These are phyloP conservation scores for Aureobasidium leucospermi DNA, from an alignment of 2,329 filamentous ascomycete species.

Conservation along the genomic window DNA sequence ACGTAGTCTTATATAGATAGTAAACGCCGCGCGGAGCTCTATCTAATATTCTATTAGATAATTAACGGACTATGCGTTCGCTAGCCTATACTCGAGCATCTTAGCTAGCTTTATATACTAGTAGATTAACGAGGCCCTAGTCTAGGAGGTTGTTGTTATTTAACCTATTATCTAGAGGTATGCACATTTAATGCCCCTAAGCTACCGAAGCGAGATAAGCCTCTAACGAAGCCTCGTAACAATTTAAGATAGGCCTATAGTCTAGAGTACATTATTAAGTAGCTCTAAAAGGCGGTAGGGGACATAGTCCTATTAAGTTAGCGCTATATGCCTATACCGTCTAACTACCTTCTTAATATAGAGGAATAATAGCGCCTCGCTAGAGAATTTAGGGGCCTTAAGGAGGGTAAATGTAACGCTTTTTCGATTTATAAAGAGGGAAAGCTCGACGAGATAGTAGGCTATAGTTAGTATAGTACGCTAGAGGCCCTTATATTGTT, in stretches of 20 bases:
- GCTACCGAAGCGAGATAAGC: not conserved
- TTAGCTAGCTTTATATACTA: not conserved
- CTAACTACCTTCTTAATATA: not conserved
- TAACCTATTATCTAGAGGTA: not conserved
- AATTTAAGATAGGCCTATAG: not conserved
- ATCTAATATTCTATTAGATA: not conserved
- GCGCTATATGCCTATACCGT: not conserved
- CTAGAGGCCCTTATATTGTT: not conserved
- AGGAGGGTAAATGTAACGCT: not conserved
- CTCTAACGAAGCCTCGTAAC: not conserved
- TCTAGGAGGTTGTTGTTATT: not conserved
- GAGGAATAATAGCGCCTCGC: not conserved
- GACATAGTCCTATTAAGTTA: not conserved
- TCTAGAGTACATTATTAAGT: not conserved
- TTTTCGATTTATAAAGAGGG: not conserved
- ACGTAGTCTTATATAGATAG: not conserved
- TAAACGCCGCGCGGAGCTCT: not conserved
- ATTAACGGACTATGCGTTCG: not conserved
- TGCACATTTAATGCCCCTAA: not conserved
- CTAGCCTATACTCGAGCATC: not conserved
- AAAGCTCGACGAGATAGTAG: not conserved
- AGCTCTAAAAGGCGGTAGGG: not conserved
- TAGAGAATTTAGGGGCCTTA: not conserved
- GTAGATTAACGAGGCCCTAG: not conserved
- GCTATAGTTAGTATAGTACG: not conserved